Conservation (phyloP, 192 early-diverging fungal species). For the Backusella sp. region DNA sequence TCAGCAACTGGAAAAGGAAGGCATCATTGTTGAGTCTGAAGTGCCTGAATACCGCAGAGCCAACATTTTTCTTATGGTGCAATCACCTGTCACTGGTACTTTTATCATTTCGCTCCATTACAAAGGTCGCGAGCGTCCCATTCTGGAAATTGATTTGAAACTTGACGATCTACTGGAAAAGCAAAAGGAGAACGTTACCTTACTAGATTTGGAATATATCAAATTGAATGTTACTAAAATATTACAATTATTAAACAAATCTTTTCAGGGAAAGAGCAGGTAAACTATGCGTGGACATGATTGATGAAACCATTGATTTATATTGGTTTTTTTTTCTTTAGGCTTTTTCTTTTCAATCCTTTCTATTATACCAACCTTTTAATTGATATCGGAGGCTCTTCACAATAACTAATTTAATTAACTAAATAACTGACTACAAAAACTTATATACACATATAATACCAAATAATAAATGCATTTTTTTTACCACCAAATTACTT, state of each 20-base stretch:
- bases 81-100: constrained; percentile 81
- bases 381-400: neutral
- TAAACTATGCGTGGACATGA: neutral
- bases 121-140: constrained; percentile 86
- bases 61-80: constrained; percentile 86
- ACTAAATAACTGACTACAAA: neutral
- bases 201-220: constrained; percentile 92
- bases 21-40: constrained; percentile 86
- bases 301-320: neutral
- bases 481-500: no score
- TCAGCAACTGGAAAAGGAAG: constrained; percentile 80
- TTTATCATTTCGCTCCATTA: constrained; percentile 89
- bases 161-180: constrained; percentile 78
- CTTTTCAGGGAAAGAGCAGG: constrained; percentile 58
- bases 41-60: constrained; percentile 80
- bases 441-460: neutral
- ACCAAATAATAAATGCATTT: neutral
- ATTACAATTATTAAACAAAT: constrained; percentile 77
- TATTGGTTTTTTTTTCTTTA: neutral
- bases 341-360: constrained; percentile 2
- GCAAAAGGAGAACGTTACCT: constrained; percentile 84
- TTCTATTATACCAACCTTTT: neutral
- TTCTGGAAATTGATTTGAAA: constrained; percentile 93
- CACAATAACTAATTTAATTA: neutral
- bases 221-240: constrained; percentile 81